phyloP scores from a whole-genome alignment of 495 filamentous ascomycete genomes.

The Tetracladium setigerum region DNA sequence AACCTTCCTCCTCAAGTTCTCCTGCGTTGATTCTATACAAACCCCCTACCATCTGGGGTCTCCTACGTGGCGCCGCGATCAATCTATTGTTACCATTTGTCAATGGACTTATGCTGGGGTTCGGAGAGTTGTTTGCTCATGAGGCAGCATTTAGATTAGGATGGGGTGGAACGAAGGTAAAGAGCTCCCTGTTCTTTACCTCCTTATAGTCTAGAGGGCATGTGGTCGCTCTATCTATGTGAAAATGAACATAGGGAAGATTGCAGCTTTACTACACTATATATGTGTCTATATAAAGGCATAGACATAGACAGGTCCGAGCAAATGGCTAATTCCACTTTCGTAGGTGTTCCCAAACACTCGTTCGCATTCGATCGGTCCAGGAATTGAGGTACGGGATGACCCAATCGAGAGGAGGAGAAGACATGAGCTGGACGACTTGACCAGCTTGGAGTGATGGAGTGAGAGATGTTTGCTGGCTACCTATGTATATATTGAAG shows the following conservation, averaged over 20 bases:
- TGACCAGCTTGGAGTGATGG: conserved; percentile 42
- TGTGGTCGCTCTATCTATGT: too few species aligned
- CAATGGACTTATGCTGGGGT: conserved; percentile 97
- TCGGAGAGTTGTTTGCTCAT: conserved; percentile 93
- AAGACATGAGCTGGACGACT: conserved; percentile 31
- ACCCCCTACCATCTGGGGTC: conserved; percentile 75
- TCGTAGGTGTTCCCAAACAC: conserved; percentile 40
- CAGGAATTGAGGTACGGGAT: conserved; percentile 40
- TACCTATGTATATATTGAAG: conserved; percentile 4
- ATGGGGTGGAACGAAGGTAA: conserved; percentile 89
- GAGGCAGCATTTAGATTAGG: conserved; percentile 88
- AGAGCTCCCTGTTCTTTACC: conserved; percentile 14
- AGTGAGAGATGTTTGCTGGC: background rate
- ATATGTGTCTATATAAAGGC: too few species aligned
- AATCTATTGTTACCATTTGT: conserved; percentile 92
- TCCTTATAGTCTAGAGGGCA: background rate
- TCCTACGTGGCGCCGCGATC: conserved; percentile 85
- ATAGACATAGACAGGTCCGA: too few species aligned
- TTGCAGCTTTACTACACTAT: too few species aligned
- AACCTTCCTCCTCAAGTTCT: conserved; percentile 55
- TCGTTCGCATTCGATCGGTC: conserved; percentile 39
- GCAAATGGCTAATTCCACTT: background rate
- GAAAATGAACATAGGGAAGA: too few species aligned
- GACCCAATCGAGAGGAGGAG: conserved; percentile 18
- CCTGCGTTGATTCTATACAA: conserved; percentile 82